Conservation (phyloP, 2,329 filamentous ascomycete genomes). For the Alternaria gansuensis region DNA sequence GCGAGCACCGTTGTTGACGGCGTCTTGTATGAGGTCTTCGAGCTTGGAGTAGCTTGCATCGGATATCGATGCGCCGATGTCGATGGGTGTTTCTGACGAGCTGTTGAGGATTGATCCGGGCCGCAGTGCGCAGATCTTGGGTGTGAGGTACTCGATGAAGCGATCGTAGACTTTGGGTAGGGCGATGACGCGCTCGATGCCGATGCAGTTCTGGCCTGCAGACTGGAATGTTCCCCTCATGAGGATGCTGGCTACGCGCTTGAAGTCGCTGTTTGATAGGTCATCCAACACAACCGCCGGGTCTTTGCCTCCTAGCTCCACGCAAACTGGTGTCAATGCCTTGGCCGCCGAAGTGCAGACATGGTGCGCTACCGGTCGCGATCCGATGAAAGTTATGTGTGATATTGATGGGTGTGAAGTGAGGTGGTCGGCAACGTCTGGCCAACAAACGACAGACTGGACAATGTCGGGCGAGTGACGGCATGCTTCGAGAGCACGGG, state of each 20-base stretch:
- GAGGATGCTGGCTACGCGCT: slow-evolving; percentile 79
- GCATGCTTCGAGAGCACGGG: slow-evolving; percentile 80
- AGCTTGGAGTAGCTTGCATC: slow-evolving; percentile 76
- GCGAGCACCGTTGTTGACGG: slow-evolving; percentile 78
- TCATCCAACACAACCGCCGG: slow-evolving; percentile 90
- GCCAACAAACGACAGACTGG: slow-evolving; percentile 88
- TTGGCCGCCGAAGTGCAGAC: slow-evolving; percentile 88
- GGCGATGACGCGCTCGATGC: slow-evolving; percentile 91
- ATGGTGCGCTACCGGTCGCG: slow-evolving; percentile 82
- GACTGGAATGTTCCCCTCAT: slow-evolving; percentile 95
- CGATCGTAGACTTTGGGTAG: slow-evolving; percentile 77
- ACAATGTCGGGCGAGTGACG: slow-evolving; percentile 83
- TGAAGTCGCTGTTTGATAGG: slow-evolving; percentile 68
- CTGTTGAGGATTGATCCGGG: slow-evolving; percentile 73
- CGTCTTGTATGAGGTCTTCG: slow-evolving; percentile 78
- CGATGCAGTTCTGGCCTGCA: slow-evolving; percentile 96
- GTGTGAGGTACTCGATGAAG: slow-evolving; percentile 74
- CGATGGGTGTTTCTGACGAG: slow-evolving; percentile 61
- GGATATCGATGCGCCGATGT: slow-evolving; percentile 92
- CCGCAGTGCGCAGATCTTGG: slow-evolving; percentile 76
- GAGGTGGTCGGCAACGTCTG: slow-evolving; percentile 78
- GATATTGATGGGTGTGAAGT: slow-evolving; percentile 85
- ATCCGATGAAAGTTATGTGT: slow-evolving; percentile 97
- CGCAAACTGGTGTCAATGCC: slow-evolving; percentile 83
- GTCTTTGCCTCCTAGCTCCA: slow-evolving; percentile 95